Base-by-base conservation (phyloP, 371 early-diverging fungal species). In the Mucor circinelloides region DNA sequence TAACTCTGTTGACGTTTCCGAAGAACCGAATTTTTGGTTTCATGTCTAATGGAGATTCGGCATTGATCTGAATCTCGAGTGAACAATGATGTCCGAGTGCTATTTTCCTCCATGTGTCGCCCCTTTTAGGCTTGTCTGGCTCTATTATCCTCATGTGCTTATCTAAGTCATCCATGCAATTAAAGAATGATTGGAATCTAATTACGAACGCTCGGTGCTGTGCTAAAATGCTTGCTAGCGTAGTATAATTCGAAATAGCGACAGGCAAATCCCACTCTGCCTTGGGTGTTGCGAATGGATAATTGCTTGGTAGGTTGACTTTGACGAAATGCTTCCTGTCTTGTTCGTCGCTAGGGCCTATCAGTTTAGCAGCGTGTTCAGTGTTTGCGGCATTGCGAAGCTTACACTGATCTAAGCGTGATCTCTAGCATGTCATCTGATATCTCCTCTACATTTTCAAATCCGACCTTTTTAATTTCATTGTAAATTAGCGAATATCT, bases 1-100 rank as follows among this genome's bases (percentile, higher is more conserved):
- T 66, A 9, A 74, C 72, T 8, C 71, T 62, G 9, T 69, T 75
- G 30, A 73, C 76, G 27, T 69, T 75, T 8, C 85, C 85, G 73
- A 78, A 82, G 42, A 85, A 75, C 13, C 75, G 71, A 8, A 75
- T 63, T 2, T 61, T 63, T n/a, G 72, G 76, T 42, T 69, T 58
- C 25, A 40, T 50, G 2, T 48, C 21, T 10, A 63, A 34, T 15
- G 83, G 80, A 10, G 60, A 27, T 2, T 67, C 40, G 9, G 73
- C 67, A 17, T 79, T 66, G 9, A 83, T 32, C 7, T 81, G 71
- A 6, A 85, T 61, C 3, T 77, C 72, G 12, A 85, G 42, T 2
- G 83, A 80, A 48, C 83, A 82, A 58, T 83, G 83, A 28, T 75
- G 69, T 6, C 73, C 74, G 2, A 83, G 69, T 0, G 80, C 83